Evolutionary conservation across 768 basidiomycete genomes (phyloP).

Genomic region (Pisolithus marmoratus): DNA sequence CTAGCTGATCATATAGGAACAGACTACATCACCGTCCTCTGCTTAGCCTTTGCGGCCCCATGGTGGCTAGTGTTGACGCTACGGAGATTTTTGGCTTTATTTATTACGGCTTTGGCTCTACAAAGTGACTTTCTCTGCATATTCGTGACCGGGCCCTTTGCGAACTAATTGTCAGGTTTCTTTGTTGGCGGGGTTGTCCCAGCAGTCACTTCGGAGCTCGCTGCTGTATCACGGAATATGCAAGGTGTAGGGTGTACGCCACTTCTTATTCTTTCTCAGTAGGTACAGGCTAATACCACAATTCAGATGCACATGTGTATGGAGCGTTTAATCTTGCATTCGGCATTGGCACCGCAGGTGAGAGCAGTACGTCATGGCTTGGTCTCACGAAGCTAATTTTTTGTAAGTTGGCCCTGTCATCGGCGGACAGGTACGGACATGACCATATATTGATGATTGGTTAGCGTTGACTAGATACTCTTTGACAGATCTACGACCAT

Average conservation of each 20-base stretch:
- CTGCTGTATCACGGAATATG: constrained; percentile 48
- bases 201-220: constrained; percentile 63
- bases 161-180: constrained; percentile 39
- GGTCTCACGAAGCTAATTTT: constrained; percentile 1
- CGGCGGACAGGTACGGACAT: constrained; percentile 52
- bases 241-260: constrained; percentile 65
- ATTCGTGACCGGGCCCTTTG: too few relatives aligned
- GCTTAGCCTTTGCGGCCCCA: constrained; percentile 49
- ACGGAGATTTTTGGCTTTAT: constrained; percentile 43
- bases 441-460: neutral
- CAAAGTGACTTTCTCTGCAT: constrained; percentile 39
- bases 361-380: constrained; percentile 14
- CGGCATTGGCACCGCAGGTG: constrained; percentile 58
- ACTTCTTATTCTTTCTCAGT: neutral
- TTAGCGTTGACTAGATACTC: neutral
- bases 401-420: constrained; percentile 60
- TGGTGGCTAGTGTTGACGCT: constrained; percentile 59
- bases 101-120: constrained; percentile 36
- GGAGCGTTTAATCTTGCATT: constrained; percentile 71
- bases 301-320: constrained; percentile 65
- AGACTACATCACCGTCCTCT: constrained; percentile 46
- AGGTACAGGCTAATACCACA: neutral
- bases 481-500: constrained; percentile 53
- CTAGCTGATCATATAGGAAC: constrained; percentile 51
- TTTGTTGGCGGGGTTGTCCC: constrained; percentile 55